phyloP scores from a whole-genome alignment of 225 moss, liverwort and hornwort genomes.

The Thuidium tamariscinum region DNA sequence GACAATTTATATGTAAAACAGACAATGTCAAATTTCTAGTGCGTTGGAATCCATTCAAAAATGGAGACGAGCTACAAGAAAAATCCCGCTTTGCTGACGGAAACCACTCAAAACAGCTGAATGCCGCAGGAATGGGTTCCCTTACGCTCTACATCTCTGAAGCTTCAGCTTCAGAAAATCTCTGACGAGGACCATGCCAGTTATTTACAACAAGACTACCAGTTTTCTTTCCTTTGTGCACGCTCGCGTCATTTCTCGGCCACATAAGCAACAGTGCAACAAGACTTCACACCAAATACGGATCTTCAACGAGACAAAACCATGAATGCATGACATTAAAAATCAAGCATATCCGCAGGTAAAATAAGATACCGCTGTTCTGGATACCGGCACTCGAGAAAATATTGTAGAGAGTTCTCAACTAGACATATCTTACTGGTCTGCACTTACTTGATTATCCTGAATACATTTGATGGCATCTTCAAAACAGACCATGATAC shows the following conservation, averaged over 20 bases:
- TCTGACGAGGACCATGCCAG: background rate
- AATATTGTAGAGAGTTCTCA: background rate
- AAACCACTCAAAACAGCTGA: background rate
- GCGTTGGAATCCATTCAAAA: background rate
- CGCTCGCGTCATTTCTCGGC: background rate
- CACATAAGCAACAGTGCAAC: background rate
- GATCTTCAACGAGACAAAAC: background rate
- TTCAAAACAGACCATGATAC: conserved; percentile 68
- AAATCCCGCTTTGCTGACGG: background rate
- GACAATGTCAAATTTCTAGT: background rate
- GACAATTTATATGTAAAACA: background rate
- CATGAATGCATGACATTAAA: background rate
- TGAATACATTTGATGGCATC: conserved; percentile 63
- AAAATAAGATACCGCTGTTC: background rate
- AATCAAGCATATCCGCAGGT: background rate
- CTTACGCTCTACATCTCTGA: background rate
- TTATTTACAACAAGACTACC: background rate
- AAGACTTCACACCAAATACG: background rate
- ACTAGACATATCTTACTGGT: background rate
- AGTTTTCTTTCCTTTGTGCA: background rate
- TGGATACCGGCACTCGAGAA: background rate
- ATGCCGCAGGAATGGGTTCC: background rate
- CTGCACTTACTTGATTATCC: conserved; percentile 37
- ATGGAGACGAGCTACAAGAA: background rate
- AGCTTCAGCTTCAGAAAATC: background rate